Conservation (phyloP, 2,329 filamentous ascomycete genomes). For the Xylariaceae sp. region DNA sequence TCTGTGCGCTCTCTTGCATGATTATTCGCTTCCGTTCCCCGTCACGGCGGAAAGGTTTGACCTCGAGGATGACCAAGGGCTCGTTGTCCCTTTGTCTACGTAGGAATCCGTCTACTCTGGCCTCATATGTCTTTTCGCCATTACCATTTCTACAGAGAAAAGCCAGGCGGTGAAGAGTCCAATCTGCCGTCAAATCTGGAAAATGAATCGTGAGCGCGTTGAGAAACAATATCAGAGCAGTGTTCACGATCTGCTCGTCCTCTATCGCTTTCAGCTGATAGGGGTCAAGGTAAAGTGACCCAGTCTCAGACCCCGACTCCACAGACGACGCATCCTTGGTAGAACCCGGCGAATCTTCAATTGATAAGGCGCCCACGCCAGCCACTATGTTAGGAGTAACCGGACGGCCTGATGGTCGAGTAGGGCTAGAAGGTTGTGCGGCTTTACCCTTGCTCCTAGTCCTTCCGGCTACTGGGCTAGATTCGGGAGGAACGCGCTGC, state of each 20-base stretch:
- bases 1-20: background rate
- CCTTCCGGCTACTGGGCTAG: background rate
- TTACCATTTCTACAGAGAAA: background rate
- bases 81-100: no score
- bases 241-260: conserved; percentile 2
- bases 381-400: background rate
- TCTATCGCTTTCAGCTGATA: background rate
- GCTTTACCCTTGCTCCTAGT: background rate
- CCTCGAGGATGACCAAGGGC: background rate
- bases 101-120: background rate
- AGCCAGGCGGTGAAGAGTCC: background rate
- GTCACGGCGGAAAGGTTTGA: background rate
- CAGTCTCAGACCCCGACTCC: no score
- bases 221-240: background rate
- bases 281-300: no score
- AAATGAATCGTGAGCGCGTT: background rate
- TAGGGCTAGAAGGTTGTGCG: background rate
- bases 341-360: background rate
- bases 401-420: background rate
- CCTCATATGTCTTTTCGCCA: background rate
- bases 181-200: background rate
- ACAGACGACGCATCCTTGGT: background rate
- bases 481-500: background rate
- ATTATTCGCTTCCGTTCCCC: background rate
- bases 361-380: background rate